Percentiles rank a stretch among this genome's conserved stretches.
phyloP scores from a whole-genome alignment of 768 basidiomycete species.

The Russula sp. region DNA sequence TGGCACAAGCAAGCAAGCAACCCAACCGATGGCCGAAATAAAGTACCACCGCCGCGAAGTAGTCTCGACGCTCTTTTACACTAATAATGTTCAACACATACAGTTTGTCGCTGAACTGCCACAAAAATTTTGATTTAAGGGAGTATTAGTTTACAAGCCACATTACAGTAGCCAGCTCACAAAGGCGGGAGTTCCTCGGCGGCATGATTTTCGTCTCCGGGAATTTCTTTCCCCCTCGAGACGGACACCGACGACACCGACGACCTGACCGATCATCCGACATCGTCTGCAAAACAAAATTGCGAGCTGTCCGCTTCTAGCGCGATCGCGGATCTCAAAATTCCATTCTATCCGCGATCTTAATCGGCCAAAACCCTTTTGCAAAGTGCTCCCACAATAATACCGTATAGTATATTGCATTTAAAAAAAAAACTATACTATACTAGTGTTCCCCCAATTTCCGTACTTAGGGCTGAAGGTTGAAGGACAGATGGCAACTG shows the following conservation, averaged over 20 bases:
- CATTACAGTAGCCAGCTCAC: background rate
- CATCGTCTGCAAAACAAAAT: background rate
- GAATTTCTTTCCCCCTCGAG: background rate
- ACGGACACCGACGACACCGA: background rate
- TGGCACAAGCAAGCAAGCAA: background rate
- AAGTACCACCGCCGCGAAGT: background rate
- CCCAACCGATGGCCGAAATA: background rate
- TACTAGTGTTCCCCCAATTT: background rate
- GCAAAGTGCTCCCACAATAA: background rate
- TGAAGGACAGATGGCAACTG: background rate
- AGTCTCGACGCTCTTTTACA: background rate
- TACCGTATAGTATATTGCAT: background rate
- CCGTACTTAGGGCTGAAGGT: background rate
- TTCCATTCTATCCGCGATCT: background rate
- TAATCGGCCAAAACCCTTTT: background rate
- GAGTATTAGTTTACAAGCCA: background rate
- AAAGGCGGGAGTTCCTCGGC: background rate
- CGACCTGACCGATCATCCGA: conserved; percentile 7
- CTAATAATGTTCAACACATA: background rate
- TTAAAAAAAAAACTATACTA: background rate
- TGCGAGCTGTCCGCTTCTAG: background rate
- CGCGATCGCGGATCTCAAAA: conserved; percentile 5
- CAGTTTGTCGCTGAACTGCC: background rate
- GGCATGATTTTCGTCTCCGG: background rate
- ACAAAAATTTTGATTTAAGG: background rate